These are phyloP conservation scores for Talaromyces sp. DNA, from an alignment of 2,329 filamentous ascomycete genomes.

Conservation along the genomic window DNA sequence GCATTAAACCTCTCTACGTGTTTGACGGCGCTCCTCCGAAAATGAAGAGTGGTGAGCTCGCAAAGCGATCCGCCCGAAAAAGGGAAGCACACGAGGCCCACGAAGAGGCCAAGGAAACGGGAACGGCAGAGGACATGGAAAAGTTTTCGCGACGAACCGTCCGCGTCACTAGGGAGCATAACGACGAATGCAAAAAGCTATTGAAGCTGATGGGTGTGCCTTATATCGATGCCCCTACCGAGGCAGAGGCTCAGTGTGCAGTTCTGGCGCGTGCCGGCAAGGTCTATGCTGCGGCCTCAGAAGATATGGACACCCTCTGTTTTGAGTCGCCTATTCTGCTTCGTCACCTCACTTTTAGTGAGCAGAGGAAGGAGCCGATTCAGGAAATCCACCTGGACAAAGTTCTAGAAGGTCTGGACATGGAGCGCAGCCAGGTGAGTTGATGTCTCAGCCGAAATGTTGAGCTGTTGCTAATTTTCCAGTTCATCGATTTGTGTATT, in stretches of 20 bases:
- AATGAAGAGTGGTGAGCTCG: conserved; percentile 93
- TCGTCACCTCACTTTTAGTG: conserved; percentile 90
- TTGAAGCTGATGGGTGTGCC: conserved; percentile 95
- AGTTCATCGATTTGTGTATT: conserved; percentile 98
- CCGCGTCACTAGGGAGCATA: conserved; percentile 92
- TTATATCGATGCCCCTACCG: conserved; percentile 89
- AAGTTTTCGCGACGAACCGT: conserved; percentile 94
- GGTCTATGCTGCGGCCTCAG: conserved; percentile 91
- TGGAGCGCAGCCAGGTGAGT: conserved; percentile 76
- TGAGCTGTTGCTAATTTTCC: not conserved
- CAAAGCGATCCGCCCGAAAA: conserved; percentile 93
- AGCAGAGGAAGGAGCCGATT: conserved; percentile 95
- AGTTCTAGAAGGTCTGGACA: conserved; percentile 77
- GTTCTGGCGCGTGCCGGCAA: conserved; percentile 83
- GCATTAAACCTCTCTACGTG: conserved; percentile 96
- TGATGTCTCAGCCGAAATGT: not conserved
- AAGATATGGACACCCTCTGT: conserved; percentile 98
- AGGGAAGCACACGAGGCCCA: conserved; percentile 82
- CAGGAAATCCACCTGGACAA: conserved; percentile 88
- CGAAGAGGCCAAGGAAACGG: conserved; percentile 94
- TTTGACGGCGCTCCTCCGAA: conserved; percentile 97
- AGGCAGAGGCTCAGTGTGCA: conserved; percentile 95
- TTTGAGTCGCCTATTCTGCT: conserved; percentile 89
- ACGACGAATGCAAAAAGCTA: conserved; percentile 84
- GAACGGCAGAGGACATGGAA: conserved; percentile 94